Evolutionary conservation across 805 yeast genomes (phyloP), one percentile per base, ranked within the genome.

Genomic region (Saturnispora diversa): DNA sequence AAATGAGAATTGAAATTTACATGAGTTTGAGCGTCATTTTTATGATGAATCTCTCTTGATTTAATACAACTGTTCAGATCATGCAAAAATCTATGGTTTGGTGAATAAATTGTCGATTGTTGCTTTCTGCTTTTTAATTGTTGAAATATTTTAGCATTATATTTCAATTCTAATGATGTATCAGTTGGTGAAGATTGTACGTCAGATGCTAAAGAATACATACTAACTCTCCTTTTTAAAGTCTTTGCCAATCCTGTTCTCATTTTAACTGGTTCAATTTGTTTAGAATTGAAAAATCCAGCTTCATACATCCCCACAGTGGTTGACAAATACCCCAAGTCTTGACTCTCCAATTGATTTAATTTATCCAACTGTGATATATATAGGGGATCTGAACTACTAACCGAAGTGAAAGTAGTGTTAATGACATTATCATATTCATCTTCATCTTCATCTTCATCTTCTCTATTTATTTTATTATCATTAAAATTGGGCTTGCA

Each of bases 221-320:
- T 10, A 8, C 35, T 26, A 22, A 32, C 13, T 23, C 37, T 40
- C 24, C 11, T 24, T 26, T 29, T 27, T 17, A 30, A 9, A 11
- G 22, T 15, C 19, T 33, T 21, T 12, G 36, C 22, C 24, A 35
- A 20, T 12, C 34, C 20, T 10, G n/a, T 19, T 31, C 13, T 38
- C 15, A 38, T n/a, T 38, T 16, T 24, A 20, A 21, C 20, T 19
- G 34, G 35, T 24, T 31, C 28, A 27, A 21, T n/a, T 20, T 25
- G 7, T n/a, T 12, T 15, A 6, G 40, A 19, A 12, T 47, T 49
- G 28, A 55, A 67, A 42, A 67, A 63, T 1, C 63, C 50, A 2
- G 69, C 64, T 37, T 67, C 72, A 29, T 67, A 67, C 22, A 55
- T 54, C 13, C 66, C 70, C 23, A 62, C 61, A 27, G 66, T 48